Conservation (phyloP, 371 early-diverging fungal species). For the Nosema bombycis region DNA sequence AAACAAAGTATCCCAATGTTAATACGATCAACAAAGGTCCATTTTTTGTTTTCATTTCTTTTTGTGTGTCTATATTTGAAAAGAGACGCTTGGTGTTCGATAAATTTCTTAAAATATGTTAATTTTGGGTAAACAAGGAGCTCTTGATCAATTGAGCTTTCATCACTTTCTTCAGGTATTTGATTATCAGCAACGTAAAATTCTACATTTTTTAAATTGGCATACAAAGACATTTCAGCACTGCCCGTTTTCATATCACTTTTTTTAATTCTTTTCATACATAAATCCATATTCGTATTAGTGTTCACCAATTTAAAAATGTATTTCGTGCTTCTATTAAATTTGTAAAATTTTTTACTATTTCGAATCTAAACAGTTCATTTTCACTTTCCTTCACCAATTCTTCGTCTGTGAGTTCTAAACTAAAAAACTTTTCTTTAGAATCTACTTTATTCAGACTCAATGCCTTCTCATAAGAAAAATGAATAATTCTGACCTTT, state of each 20-base stretch:
- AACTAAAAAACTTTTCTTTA: constrained; percentile 11
- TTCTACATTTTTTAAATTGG: not conserved
- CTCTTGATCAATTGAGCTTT: not conserved
- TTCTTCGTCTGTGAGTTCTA: not conserved
- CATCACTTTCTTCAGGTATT: not conserved
- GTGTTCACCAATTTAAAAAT: not conserved
- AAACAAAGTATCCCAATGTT: not conserved
- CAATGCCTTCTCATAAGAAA: not conserved
- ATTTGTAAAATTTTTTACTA: constrained; percentile 4
- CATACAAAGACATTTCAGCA: not conserved
- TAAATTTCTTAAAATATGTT: not conserved
- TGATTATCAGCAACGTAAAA: constrained; percentile 22
- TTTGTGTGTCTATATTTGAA: not conserved
- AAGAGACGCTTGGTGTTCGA: not conserved
- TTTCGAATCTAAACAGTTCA: constrained; percentile 24
- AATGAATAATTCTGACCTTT: not conserved
- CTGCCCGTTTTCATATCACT: not conserved
- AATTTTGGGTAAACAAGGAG: not conserved
- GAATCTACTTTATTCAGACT: constrained; percentile 2
- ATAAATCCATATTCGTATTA: not conserved
- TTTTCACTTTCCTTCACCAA: not conserved
- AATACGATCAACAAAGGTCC: not conserved
- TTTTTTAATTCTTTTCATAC: constrained; percentile 1
- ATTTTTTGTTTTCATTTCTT: not conserved
- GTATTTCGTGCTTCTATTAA: not conserved